Evolutionary conservation across 2,329 filamentous ascomycete genomes (phyloP), one percentile per base, ranked within the genome.

Genomic region (Penicillium nordicum): DNA sequence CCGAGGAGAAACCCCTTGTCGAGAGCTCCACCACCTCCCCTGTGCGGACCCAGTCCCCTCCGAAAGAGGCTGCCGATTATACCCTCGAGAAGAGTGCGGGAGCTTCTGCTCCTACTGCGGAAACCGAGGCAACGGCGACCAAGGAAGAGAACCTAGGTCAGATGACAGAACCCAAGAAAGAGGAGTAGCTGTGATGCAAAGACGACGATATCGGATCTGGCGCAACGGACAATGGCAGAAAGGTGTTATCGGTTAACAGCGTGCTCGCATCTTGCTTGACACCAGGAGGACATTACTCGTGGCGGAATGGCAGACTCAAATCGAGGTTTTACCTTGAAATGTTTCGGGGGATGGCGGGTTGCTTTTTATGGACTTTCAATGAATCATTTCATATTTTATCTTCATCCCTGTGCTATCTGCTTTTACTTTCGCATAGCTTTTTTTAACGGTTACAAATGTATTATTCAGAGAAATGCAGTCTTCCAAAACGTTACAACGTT

Each of bases 181-280:
- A 73, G 57, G 67, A 67, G 58, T 70, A 57, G 50, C 57, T 57
- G 52, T 51, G 50, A 54, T 59, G 53, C 58, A 58, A 51, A 60
- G 53, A 49, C 56, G 59, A 67, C 65, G 59, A 57, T 65, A 67
- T 63, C 60, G 64, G 64, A 63, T 67, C 64, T 68, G 70, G 70
- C 71, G 71, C 67, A 73, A 72, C 49, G 65, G 69, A 61, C 62
- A 66, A 61, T 67, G 68, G 64, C 67, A 69, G 66, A 65, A 68
- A 64, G 72, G 72, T 73, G 71, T 74, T 74, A 69, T 57, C 63
- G 68, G 64, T 60, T 61, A 45, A 48, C 56, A 60, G 56, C 58
- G 62, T 67, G 57, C 51, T 58, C 44, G 48, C 52, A 57, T 58
- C 50, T 67, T 55, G 45, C 58, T 59, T 44, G 57, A 55, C 49